Base-by-base conservation (phyloP, 192 early-diverging fungal species). In the Cladochytrium replicatum region DNA sequence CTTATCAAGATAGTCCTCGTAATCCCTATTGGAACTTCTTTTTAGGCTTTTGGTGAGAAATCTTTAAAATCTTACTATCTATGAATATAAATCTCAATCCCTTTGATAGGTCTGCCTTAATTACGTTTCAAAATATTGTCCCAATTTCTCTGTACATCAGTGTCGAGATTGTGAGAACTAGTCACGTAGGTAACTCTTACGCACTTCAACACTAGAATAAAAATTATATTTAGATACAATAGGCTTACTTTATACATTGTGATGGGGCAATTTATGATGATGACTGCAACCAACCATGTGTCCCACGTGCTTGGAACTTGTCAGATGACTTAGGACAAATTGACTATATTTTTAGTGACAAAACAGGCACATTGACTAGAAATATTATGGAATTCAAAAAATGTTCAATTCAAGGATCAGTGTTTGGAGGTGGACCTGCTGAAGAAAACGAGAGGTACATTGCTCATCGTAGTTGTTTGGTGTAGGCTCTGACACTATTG, bases 331-430 rank as follows among this genome's bases (percentile, higher is more conserved):
- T 97, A 6, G 91, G 91, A 6, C 88, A 93, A 59, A 88, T 98
- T 27, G 87, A 93, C 60, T 96, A 96, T 67, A 78, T 96, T 8
- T 96, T 98, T 56, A 87, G 86, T 21, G 95, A 98, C 68, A 98
- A 98, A 46, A 98, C 95, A 0, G 93, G 95, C 5, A 98, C 95
- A 1, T 62, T 98, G 32, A 98, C 95, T 0, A 84, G 88, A 54
- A 98, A 98, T 57, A 80, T 92, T 5, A 98, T 98, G 94, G 87
- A 88, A 63, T 93, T 92, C 51, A 82, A 84, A 39, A 84, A 87
- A 58, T 93, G 91, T 63, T 84, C 87, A 0, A 90, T 92, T 41
- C 80, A 81, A 25, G 94, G 91, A 11, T 67, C 80, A 11, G 66
- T 85, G 7, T 94, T 93, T 55, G 91, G 91, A 41, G 61, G n/a